These are phyloP conservation scores for Pythium oligandrum DNA, from an alignment of 352 stramenopile genomes.

Conservation along the genomic window DNA sequence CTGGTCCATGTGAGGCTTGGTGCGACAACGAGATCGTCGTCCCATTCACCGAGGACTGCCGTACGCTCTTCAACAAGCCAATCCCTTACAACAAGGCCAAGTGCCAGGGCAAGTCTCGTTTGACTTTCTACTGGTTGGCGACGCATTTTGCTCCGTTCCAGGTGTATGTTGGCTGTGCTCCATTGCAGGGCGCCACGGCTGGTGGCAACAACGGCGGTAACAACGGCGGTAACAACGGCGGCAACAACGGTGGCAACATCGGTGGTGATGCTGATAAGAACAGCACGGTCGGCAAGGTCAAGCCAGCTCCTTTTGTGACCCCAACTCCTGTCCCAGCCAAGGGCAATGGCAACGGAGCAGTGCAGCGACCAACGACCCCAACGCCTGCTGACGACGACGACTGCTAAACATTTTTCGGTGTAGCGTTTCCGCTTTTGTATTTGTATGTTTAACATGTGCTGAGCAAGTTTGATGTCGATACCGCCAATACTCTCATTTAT, in stretches of 20 bases:
- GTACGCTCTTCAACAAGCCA: constrained; percentile 2
- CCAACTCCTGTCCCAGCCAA: no score
- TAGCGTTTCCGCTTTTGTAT: no score
- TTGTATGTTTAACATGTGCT: no score
- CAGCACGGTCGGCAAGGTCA: neutral
- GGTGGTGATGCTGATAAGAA: neutral
- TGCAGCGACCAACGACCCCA: no score
- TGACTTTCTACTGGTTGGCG: constrained; percentile 51
- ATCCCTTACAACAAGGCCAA: constrained; percentile 35
- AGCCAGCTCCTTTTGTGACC: no score
- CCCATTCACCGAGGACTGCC: constrained; percentile 31
- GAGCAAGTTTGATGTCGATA: no score
- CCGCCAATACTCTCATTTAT: no score
- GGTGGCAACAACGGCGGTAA: constrained; percentile 2
- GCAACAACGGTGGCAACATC: neutral
- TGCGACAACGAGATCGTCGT: constrained; percentile 39
- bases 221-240: no score
- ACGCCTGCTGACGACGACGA: no score
- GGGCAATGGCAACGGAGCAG: no score
- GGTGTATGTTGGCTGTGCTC: constrained; percentile 29
- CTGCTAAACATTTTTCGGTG: no score
- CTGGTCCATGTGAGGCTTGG: constrained; percentile 39
- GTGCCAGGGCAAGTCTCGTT: constrained; percentile 29
- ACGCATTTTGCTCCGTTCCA: constrained; percentile 43
- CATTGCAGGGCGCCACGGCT: neutral